Base-by-base conservation (phyloP, 2,329 filamentous ascomycete genomes). In the Chrysosporium keratinophilum region DNA sequence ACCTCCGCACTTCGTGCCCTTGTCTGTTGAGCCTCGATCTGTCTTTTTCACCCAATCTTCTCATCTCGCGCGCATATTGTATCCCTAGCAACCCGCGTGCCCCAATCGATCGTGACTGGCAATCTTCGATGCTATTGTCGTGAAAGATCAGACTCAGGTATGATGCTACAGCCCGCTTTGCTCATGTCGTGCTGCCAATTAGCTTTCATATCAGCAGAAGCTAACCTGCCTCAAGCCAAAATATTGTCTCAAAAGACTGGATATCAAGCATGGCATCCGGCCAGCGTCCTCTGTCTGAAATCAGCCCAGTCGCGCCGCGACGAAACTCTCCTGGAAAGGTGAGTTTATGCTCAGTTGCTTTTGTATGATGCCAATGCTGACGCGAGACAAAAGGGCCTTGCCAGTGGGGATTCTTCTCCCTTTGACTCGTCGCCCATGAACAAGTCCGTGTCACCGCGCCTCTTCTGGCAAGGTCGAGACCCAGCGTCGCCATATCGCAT, bases 401-500 rank as follows among this genome's bases (percentile, higher is more conserved):
- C 84, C 58, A 82, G 78, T 67, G 82, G 78, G 64, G 87, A 91
- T 67, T 86, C 85, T 10, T 91, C 88, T 54, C 86, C 87, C 63
- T 89, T 89, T 75, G 87, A 93, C 70, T 84, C 87, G 31, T 95
- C 90, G 20, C 88, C 89, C 23, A 78, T 85, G 61, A 75, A 72
- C 58, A 66, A 71, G 31, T 67, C 73, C 58, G 78, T 83, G 45
- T 95, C 90, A 43, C 88, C 90, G 51, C 87, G 87, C 60, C 76
- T 88, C 55, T 96, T 96, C 74, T 97, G 93, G 93, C 88, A 95
- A 65, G 79, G 78, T 62, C 79, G 82, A 62, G 81, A 83, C 74
- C 81, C 76, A 69, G 85, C 74, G 73, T 87, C 81, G 63, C 82
- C 79, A 61, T 81, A 75, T 69, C 78, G 76, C 63, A 80, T 79